Base-by-base conservation (phyloP, 192 early-diverging fungal genomes). In the Coemansia sp. region DNA sequence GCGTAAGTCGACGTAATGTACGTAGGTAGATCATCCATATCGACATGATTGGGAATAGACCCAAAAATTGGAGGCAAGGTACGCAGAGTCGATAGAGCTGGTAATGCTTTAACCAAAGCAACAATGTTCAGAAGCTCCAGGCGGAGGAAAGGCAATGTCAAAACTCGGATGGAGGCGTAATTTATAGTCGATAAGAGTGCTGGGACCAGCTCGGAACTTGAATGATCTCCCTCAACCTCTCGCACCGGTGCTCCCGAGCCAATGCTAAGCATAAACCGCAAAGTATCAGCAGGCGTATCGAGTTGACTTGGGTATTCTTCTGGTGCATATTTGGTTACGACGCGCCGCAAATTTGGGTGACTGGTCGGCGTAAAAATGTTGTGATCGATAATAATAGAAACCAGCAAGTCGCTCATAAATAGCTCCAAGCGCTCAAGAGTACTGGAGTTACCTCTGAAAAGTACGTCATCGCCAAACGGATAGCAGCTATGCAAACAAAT, bases 401-500 rank as follows among this genome's bases (percentile, higher is more conserved):
- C 57, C 8, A 31, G 29, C 29, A 16, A 5, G 2, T 29, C 29
- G 15, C 18, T n/a, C 1, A 60, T 5, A 2, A 16, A 13, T 4
- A 60, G 36, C 15, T 34, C 15, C 33, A 68, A 13, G 55, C 39
- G 22, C 36, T 68, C 52, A 9, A 68, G 52, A 1, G 66, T 68
- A 0, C 15, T 20, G 12, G 11, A 40, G 12, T 68, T 68, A 2
- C 66, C 66, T 1, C 66, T 29, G 16, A 68, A 68, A 16, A 68
- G 38, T 20, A 57, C 53, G 34, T 68, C 66, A 29, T 68, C 52
- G 16, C 38, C 49, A 29, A 68, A 68, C 34, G 66, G 66, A 22
- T 68, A 68, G 49, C 36, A 29, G 29, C 22, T 16, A 44, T 9
- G 2, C 22, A 31, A 3, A 8, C 9, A 12, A 68, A 52, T 24